Percentiles rank a stretch among this genome's conserved stretches.
Conservation (phyloP, 495 filamentous ascomycete genomes). For the Neurospora terricola region DNA sequence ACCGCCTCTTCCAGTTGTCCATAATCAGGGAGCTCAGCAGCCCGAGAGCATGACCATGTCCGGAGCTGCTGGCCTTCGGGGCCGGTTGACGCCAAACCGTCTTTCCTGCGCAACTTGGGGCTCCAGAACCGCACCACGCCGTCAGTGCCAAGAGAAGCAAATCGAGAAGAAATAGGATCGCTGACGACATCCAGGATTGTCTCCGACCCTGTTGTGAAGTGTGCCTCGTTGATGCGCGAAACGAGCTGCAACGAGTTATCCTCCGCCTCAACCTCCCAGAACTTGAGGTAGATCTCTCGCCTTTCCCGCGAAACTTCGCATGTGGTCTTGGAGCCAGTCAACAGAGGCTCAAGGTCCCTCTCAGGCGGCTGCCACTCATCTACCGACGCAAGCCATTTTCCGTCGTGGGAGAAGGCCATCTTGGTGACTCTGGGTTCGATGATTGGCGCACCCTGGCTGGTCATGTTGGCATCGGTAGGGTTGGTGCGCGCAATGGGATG, state of each 20-base stretch:
- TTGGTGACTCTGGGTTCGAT: constrained; percentile 63
- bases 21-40: constrained; percentile 43
- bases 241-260: constrained; percentile 60
- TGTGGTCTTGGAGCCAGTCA: constrained; percentile 26
- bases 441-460: constrained; percentile 56
- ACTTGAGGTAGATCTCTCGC: constrained; percentile 74
- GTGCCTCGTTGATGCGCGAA: constrained; percentile 74
- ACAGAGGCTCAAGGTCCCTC: constrained; percentile 45
- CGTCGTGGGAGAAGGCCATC: constrained; percentile 64
- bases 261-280: constrained; percentile 70
- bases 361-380: constrained; percentile 77
- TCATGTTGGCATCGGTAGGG: constrained; percentile 65
- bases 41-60: constrained; percentile 62
- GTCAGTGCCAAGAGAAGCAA: constrained; percentile 79
- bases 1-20: constrained; percentile 26
- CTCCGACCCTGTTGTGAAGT: constrained; percentile 44
- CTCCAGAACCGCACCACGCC: constrained; percentile 68
- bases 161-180: constrained; percentile 54
- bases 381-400: constrained; percentile 82
- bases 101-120: constrained; percentile 50
- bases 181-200: constrained; percentile 60
- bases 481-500: constrained; percentile 87
- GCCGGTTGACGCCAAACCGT: constrained; percentile 49
- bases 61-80: constrained; percentile 42
- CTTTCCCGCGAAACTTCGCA: constrained; percentile 35